Base-by-base conservation (phyloP, 805 yeast species). In the Komagataella ulmi region DNA sequence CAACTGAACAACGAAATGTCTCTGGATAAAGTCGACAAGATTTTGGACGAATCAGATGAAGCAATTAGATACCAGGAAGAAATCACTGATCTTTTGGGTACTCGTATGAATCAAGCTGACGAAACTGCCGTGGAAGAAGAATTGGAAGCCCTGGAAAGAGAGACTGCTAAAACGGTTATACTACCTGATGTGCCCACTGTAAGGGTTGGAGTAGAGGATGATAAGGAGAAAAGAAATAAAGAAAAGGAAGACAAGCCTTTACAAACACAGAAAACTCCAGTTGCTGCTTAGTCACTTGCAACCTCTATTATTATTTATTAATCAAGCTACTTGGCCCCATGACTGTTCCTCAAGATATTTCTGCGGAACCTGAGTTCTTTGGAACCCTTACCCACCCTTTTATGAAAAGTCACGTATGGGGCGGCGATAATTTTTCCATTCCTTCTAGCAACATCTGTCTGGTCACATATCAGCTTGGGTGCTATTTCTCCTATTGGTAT, bases 1-100 rank as follows among this genome's bases (percentile, higher is more conserved):
- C 80, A 79, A 57, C 72, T 93, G 54, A 93, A 93, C 64, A 68
- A 70, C 49, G 97, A 91, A 59, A 78, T 90, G 78, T 80, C 79
- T 43, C 61, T 86, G 17, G 90, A 85, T 36, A 78, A 79, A 58
- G 84, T 89, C n/a, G 97, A 90, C 57, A 76, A 74, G 59, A 73
- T 91, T 3, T 68, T 91, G 76, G 97, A 90, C 63, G 90, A 87
- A 50, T 76, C 86, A 18, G 87, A 84, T 48, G 96, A 88, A 19
- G 95, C 91, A 49, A 72, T 82, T 14, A 73, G 82, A 24, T 83
- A 86, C 60, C 97, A 88, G 60, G 80, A 85, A 50, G 90, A 86
- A 59, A 75, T 85, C 5, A 76, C 80, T 55, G 79, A 77, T 43
- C 63, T 77, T 45, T 65, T 86, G 52, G 73, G 75, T 2, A 58